These are phyloP conservation scores for Orbilia quercus DNA, from an alignment of 2,329 filamentous ascomycete genomes.

Conservation along the genomic window DNA sequence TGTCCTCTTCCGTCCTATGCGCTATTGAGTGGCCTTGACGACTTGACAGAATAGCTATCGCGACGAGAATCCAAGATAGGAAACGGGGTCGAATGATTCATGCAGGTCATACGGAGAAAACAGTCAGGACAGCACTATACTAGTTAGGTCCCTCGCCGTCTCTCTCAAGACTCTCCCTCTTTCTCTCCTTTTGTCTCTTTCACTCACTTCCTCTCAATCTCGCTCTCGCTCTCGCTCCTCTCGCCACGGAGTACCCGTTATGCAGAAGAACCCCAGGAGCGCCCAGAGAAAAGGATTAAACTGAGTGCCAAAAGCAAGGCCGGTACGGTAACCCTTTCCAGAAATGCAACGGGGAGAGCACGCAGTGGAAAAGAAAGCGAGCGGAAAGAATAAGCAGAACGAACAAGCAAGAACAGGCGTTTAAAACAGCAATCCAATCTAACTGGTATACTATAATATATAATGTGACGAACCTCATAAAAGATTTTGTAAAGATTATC, in stretches of 20 bases:
- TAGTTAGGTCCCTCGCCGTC: background rate
- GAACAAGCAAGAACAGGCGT: constrained; percentile 26
- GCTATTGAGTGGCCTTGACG: constrained; percentile 20
- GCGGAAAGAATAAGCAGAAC: background rate
- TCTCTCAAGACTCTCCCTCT: background rate
- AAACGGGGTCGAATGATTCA: constrained; percentile 38
- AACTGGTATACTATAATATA: too few relatives aligned
- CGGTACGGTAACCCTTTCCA: constrained; percentile 13
- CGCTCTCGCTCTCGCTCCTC: background rate
- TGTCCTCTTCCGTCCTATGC: background rate
- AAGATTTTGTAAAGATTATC: constrained; percentile 15
- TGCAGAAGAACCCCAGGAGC: background rate
- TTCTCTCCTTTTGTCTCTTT: too few relatives aligned
- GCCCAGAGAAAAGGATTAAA: too few relatives aligned
- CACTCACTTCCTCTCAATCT: background rate
- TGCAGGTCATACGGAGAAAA: constrained; percentile 55
- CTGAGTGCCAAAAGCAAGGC: background rate
- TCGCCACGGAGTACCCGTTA: background rate
- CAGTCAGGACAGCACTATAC: constrained; percentile 38
- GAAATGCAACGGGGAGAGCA: constrained; percentile 21
- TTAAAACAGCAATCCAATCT: constrained; percentile 35
- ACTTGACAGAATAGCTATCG: constrained; percentile 52
- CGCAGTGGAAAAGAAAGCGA: constrained; percentile 4
- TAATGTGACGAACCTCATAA: constrained; percentile 38
- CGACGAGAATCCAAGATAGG: constrained; percentile 51